Evolutionary conservation across 176 grass and related monocot genomes (phyloP).

Genomic region (Aegilops tauschii): DNA sequence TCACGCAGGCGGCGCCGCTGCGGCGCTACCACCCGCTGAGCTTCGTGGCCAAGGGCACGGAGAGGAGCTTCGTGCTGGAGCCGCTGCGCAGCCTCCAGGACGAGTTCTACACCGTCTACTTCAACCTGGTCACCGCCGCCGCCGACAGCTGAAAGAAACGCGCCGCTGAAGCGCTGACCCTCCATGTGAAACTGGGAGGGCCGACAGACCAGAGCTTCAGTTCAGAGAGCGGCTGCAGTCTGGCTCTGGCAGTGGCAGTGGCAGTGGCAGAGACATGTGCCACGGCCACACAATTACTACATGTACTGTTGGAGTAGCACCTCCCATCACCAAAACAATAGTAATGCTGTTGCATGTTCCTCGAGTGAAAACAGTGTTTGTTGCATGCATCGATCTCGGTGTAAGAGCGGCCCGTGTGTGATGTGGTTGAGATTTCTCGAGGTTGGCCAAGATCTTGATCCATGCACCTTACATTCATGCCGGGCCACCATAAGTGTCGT

Average conservation of each 20-base stretch:
- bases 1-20: constrained; percentile 31
- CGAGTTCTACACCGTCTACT: constrained; percentile 87
- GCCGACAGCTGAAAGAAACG: not conserved
- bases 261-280: not conserved
- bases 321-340: constrained; percentile 1
- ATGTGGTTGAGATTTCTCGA: not conserved
- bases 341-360: not conserved
- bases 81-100: constrained; percentile 71
- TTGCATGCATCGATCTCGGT: not conserved
- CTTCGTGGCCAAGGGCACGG: constrained; percentile 58
- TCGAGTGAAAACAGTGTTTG: not conserved
- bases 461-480: not conserved
- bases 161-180: no score
- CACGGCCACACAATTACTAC: not conserved
- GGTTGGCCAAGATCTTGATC: not conserved
- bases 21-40: constrained; percentile 58
- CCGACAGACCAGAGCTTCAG: not conserved
- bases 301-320: not conserved
- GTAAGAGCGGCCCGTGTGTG: not conserved
- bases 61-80: constrained; percentile 68
- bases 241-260: not conserved
- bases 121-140: constrained; percentile 44
- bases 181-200: not conserved
- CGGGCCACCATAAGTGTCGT: not conserved
- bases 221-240: not conserved